Base-by-base conservation (phyloP, 2,329 filamentous ascomycete genomes). In the Rutstroemia sp. region DNA sequence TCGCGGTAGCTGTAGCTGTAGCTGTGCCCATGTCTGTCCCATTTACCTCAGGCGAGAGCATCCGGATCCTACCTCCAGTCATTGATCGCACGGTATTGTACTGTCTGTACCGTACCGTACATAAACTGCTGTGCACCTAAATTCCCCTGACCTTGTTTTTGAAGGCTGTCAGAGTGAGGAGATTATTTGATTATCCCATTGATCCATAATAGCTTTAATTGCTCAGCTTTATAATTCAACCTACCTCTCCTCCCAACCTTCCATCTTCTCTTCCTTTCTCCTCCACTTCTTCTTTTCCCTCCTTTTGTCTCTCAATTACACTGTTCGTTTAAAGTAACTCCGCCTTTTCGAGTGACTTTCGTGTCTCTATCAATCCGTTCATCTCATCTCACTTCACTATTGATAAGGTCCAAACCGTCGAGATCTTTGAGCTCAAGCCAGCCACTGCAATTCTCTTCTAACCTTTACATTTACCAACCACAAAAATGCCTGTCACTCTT, bases 401-500 rank as follows among this genome's bases (percentile, higher is more conserved):
- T 34, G 30, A 34, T 34, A 34, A 16, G n/a, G 34, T 1, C n/a
- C 6, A 19, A 46, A 47, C 9, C 30, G 30, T 42, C 23, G 18
- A 53, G 10, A 38, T 39, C 9, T 25, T 34, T n/a, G 46, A 47
- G 30, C 37, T 44, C 34, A 52, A 62, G 61, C 58, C 54, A 37
- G 55, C 49, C 41, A 56, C 56, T 54, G 45, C 59, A 42, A 51
- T 30, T 49, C 54, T 46, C 59, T 54, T 56, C 44, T 25, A 21
- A 39, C 23, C 19, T 47, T 14, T 18, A 51, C 52, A 52, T 45
- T 34, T 19, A 19, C 37, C 49, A 59, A 42, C 41, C 18, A 27
- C n/a, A 57, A 59, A 60, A n/a, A 83, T 84, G 81, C 78, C 79
- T 61, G 75, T 79, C 64, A 78, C 78, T 66, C 74, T 84, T 45